phyloP scores from a whole-genome alignment of 2,329 filamentous ascomycete species.

The Decorospora gaudefroyi region DNA sequence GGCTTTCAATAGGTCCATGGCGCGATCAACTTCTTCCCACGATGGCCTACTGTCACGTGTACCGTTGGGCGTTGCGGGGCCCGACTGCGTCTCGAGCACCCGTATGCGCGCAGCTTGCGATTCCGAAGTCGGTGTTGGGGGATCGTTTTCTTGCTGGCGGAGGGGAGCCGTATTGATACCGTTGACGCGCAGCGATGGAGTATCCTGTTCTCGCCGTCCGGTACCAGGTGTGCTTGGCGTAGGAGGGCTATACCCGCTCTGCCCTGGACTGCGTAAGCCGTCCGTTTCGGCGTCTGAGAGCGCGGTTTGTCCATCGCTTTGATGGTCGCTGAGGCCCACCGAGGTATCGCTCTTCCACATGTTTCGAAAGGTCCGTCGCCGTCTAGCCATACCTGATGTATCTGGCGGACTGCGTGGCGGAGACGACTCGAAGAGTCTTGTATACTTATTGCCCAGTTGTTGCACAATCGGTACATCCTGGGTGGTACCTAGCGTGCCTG shows the following conservation, averaged over 20 bases:
- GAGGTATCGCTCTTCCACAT: slow-evolving; percentile 47
- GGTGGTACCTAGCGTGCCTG: slow-evolving; percentile 42
- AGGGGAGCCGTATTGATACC: slow-evolving; percentile 12
- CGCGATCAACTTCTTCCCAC: slow-evolving; percentile 46
- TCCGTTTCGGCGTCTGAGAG: slow-evolving; percentile 43
- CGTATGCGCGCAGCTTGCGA: slow-evolving; percentile 38
- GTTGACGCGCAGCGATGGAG: slow-evolving; percentile 8
- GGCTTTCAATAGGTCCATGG: slow-evolving; percentile 40
- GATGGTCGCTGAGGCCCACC: slow-evolving; percentile 39
- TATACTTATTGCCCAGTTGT: slow-evolving; percentile 48
- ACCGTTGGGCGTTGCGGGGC: slow-evolving; percentile 51
- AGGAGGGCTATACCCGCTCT: slow-evolving; percentile 41
- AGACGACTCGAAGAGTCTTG: slow-evolving; percentile 44
- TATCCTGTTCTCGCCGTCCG: not conserved
- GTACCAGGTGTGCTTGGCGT: slow-evolving; percentile 34
- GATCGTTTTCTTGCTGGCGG: not conserved
- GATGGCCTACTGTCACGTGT: slow-evolving; percentile 46
- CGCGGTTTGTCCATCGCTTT: slow-evolving; percentile 32
- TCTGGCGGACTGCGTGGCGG: slow-evolving; percentile 44
- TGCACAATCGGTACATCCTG: slow-evolving; percentile 53
- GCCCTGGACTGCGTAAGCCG: slow-evolving; percentile 38
- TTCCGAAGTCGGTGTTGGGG: slow-evolving; percentile 15
- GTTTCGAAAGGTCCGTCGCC: slow-evolving; percentile 39
- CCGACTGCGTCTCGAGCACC: slow-evolving; percentile 50
- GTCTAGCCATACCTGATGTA: slow-evolving; percentile 25